Base-by-base conservation (phyloP, 108 stramenopile species). In the Chaetoceros muelleri region DNA sequence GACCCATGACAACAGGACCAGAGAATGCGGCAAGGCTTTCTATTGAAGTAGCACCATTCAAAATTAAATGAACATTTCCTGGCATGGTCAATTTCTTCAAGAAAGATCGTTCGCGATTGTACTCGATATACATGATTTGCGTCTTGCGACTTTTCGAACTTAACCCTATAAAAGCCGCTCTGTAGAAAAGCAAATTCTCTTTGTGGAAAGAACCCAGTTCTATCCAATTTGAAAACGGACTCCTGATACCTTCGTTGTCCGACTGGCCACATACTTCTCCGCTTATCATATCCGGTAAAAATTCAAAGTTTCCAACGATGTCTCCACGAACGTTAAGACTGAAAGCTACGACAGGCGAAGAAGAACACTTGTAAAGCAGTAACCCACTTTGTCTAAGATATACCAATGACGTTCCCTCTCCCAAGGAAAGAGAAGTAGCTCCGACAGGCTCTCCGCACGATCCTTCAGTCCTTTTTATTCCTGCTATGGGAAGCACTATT, bases 141-240 rank as follows among this genome's bases (percentile, higher is more conserved):
- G 77, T 69, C 27, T 72, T 77, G 44, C 69, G 79, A 7, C 66
- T 74, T 7, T 58, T 58, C 2, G 67, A 52, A 2, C 74, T 71
- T 31, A 75, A 64, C 26, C 75, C 80, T 30, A 79, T 48, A 58
- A 84, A 90, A 16, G 70, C 47, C 21, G 75, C 67, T 55, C 84
- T 65, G 46, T 79, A 83, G 48, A 49, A 80, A 1, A 58, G 24
- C 30, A 55, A 62, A 21, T 66, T 68, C 27, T 68, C 62, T 47
- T 52, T 61, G 34, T 62, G 58, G 2, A 69, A 63, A 25, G 70
- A 56, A 19, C 84, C 81, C 19, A 82, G 69, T 34, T 81, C 76
- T 47, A 71, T 79, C 71, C 80, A 90, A 53, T 80, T 67, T 10
- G 70, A 53, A 61, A 72, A 90, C 8, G 84, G 84, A 2, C 82